Conservation (phyloP, 768 basidiomycete species). For the Suillus paluster region DNA sequence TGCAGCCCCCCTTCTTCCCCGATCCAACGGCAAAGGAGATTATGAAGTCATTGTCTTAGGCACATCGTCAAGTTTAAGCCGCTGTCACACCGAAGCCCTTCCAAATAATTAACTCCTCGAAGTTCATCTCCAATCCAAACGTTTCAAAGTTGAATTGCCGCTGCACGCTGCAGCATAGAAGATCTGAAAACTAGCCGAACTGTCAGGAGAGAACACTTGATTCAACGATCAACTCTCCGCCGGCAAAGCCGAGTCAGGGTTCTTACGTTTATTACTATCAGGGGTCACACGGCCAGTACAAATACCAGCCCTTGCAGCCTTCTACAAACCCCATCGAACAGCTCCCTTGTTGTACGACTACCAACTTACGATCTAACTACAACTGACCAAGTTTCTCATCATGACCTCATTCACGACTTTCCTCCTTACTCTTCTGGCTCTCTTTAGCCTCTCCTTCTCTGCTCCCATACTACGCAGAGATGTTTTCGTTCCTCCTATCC, state of each 20-base stretch:
- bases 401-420: conserved; percentile 18
- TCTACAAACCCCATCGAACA: conserved; percentile 6
- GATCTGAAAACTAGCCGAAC: neutral
- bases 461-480: conserved; percentile 20
- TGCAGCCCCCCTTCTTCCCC: neutral
- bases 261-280: conserved; percentile 3
- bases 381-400: conserved; percentile 11
- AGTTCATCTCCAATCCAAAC: neutral
- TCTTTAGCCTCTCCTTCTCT: conserved; percentile 16
- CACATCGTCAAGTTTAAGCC: neutral
- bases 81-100: neutral
- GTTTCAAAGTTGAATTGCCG: neutral
- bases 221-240: conserved; percentile 1
- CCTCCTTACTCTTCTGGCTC: conserved; percentile 18
- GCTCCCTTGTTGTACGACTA: conserved; percentile 15
- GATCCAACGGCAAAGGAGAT: too few species aligned
- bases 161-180: conserved; percentile 3
- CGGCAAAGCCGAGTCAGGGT: neutral
- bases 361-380: conserved; percentile 14
- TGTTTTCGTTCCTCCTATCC: conserved; percentile 32
- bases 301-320: conserved; percentile 9
- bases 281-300: conserved; percentile 10
- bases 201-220: neutral
- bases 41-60: conserved; percentile 4
- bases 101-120: conserved; percentile 5